Conservation (phyloP, 208 protist genomes). For the Leishmania braziliensis region DNA sequence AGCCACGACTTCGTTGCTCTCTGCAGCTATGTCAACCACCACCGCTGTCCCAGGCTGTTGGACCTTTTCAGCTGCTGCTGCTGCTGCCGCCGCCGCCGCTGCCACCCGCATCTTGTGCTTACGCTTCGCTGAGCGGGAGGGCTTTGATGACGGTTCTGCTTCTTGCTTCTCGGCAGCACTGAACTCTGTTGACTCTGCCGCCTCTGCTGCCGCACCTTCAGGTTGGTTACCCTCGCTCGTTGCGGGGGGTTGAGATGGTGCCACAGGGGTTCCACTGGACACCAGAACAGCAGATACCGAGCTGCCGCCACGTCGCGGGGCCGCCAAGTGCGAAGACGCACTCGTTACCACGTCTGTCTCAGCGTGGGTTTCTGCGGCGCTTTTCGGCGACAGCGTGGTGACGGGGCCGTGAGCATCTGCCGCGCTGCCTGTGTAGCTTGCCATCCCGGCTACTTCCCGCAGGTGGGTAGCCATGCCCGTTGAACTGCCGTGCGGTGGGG, state of each 20-base stretch:
- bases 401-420: not conserved
- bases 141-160: not conserved
- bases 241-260: not conserved
- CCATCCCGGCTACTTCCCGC: constrained; percentile 6
- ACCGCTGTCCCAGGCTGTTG: not conserved
- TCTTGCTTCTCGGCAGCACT: not conserved
- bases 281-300: not conserved
- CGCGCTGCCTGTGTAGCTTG: not conserved
- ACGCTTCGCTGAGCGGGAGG: constrained; percentile 30
- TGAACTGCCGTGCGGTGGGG: not conserved
- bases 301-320: not conserved
- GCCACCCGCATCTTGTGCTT: constrained; percentile 28
- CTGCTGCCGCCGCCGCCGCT: constrained; percentile 12
- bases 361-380: not conserved
- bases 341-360: too few relatives aligned
- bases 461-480: constrained; percentile 10
- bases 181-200: not conserved
- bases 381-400: not conserved
- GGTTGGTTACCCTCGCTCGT: not conserved
- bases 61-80: not conserved
- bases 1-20: not conserved
- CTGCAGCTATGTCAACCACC: not conserved
- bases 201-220: not conserved
- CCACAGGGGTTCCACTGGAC: not conserved
- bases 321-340: constrained; percentile 7